Percentiles rank a stretch among this genome's conserved stretches.
phyloP scores from a whole-genome alignment of 495 filamentous ascomycete species.

The Aspergillus taichungensis region DNA sequence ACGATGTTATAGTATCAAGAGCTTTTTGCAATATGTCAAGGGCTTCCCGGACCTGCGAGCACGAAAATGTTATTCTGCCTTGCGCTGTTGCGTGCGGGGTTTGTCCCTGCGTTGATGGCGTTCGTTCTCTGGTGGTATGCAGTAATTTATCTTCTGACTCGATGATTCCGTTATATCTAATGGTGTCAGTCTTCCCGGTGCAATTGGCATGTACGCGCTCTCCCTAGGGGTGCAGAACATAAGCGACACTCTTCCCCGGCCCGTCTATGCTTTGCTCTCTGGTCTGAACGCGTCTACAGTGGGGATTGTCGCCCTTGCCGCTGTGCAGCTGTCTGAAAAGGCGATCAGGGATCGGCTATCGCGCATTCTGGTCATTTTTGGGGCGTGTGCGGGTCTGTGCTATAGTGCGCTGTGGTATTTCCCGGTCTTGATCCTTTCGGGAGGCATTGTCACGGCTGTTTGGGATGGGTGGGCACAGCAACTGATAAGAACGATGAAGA shows the following conservation, averaged over 20 bases:
- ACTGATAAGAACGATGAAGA: constrained; percentile 17
- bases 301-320: constrained; percentile 70
- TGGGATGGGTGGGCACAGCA: constrained; percentile 54
- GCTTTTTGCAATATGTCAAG: constrained; percentile 70
- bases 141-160: not conserved
- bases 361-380: constrained; percentile 60
- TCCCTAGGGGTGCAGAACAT: constrained; percentile 59
- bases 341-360: constrained; percentile 67
- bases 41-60: constrained; percentile 64
- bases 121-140: constrained; percentile 62
- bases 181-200: constrained; percentile 54
- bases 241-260: constrained; percentile 47
- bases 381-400: constrained; percentile 58
- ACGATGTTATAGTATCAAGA: constrained; percentile 58
- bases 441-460: constrained; percentile 43
- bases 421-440: constrained; percentile 58
- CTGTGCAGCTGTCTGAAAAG: constrained; percentile 64
- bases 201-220: constrained; percentile 67
- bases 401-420: constrained; percentile 83
- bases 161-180: not conserved
- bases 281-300: constrained; percentile 74
- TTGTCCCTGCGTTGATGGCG: constrained; percentile 50
- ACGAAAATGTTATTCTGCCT: constrained; percentile 79
- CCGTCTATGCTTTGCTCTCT: constrained; percentile 67
- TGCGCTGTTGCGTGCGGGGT: constrained; percentile 55